A percentile compares a stretch with the other conserved stretches of the same genome.
These are phyloP conservation scores for Mortierella sp. DNA, from an alignment of 371 early-diverging fungal genomes.

Conservation along the genomic window DNA sequence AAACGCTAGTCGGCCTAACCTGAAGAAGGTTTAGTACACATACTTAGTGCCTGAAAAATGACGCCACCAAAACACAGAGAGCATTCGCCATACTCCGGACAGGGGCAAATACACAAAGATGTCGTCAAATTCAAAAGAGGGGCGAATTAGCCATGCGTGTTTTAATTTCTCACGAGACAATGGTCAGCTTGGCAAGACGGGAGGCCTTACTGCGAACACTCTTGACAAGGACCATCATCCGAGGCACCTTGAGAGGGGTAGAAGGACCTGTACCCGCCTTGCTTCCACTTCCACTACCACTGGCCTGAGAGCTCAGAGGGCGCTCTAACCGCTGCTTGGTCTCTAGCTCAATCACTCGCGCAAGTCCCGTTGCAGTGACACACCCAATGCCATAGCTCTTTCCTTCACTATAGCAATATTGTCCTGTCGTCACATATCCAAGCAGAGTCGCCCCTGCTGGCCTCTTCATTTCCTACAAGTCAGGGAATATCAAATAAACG, in stretches of 20 bases:
- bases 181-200: conserved; percentile 40
- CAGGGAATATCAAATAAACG: neutral
- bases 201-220: conserved; percentile 44
- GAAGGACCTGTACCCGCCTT: neutral
- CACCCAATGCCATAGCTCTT: conserved; percentile 74
- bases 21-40: neutral
- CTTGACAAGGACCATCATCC: conserved; percentile 50
- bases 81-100: neutral
- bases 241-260: conserved; percentile 24
- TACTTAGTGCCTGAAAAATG: neutral
- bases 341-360: conserved; percentile 36
- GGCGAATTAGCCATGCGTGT: neutral
- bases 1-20: neutral
- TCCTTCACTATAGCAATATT: conserved; percentile 76
- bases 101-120: neutral
- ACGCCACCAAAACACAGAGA: conserved; percentile 1
- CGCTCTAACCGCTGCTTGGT: conserved; percentile 15
- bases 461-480: conserved; percentile 32
- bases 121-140: neutral
- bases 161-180: conserved; percentile 27
- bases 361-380: conserved; percentile 63
- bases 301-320: neutral
- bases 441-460: conserved; percentile 61
- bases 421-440: conserved; percentile 82
- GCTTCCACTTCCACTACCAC: neutral